Conservation (phyloP, 192 early-diverging fungal genomes). For the Coemansia sp. region DNA sequence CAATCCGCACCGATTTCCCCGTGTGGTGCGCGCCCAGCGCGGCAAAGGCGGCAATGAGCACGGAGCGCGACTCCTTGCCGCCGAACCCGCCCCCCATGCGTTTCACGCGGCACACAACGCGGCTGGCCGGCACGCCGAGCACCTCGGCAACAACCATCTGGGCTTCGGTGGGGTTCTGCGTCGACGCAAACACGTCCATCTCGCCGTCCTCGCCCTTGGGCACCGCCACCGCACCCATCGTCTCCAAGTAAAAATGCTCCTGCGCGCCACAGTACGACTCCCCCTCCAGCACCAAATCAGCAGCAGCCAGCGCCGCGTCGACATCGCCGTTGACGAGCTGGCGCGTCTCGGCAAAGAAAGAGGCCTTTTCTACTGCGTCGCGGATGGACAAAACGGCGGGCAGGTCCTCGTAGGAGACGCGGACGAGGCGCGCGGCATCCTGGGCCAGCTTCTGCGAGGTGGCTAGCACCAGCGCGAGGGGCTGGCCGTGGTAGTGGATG, state of each 20-base stretch:
- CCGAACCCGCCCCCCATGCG: constrained; percentile 90
- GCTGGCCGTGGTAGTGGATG: constrained; percentile 71
- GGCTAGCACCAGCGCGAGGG: constrained; percentile 79
- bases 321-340: constrained; percentile 66
- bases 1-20: constrained; percentile 67
- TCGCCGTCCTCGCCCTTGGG: constrained; percentile 77
- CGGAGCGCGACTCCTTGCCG: constrained; percentile 73
- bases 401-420: constrained; percentile 70
- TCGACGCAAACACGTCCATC: constrained; percentile 74
- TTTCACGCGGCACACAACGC: constrained; percentile 75
- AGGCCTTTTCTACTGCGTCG: constrained; percentile 69
- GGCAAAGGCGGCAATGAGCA: constrained; percentile 62
- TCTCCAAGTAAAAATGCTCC: constrained; percentile 92
- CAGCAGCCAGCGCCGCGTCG: constrained; percentile 53
- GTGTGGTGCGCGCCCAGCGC: constrained; percentile 72
- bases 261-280: constrained; percentile 60
- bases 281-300: constrained; percentile 60
- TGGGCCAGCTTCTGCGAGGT: constrained; percentile 64
- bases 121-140: constrained; percentile 70
- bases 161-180: constrained; percentile 78
- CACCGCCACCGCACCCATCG: constrained; percentile 66
- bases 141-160: constrained; percentile 72
- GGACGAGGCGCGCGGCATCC: constrained; percentile 67
- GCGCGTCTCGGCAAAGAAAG: constrained; percentile 61
- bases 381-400: constrained; percentile 74